Conservation (phyloP, 345 rosid genomes). For the Durio zibethinus region DNA sequence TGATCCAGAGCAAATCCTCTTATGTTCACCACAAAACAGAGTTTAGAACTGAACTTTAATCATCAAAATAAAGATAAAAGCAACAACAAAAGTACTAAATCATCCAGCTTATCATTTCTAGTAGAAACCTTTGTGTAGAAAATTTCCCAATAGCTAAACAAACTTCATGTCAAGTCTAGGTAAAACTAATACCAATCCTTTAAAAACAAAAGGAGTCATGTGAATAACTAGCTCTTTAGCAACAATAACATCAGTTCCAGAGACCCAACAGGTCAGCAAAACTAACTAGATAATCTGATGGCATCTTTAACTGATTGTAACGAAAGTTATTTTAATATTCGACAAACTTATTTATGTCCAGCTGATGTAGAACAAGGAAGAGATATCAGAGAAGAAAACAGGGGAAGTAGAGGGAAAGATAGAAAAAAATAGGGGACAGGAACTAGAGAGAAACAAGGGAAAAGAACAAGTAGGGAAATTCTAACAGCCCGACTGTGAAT, state of each 20-base stretch:
- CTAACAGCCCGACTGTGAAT: background rate
- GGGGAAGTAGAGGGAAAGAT: background rate
- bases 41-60: background rate
- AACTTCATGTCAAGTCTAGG: background rate
- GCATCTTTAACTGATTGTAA: background rate
- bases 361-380: background rate
- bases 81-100: background rate
- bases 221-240: slow-evolving; percentile 5
- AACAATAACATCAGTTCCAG: background rate
- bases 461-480: background rate
- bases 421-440: background rate
- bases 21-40: slow-evolving; percentile 1
- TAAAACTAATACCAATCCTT: background rate
- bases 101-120: slow-evolving; percentile 1
- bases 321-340: background rate
- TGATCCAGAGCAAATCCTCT: background rate
- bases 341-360: background rate
- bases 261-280: background rate
- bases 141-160: background rate
- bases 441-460: background rate
- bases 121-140: background rate
- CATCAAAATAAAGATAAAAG: background rate
- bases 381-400: background rate
- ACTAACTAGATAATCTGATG: background rate
- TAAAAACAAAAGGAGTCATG: slow-evolving; percentile 3